Percentiles rank a stretch among this genome's conserved stretches.
These are phyloP conservation scores for Rhytidhysteron rufulum DNA, from an alignment of 2,329 filamentous ascomycete species.

Conservation along the genomic window DNA sequence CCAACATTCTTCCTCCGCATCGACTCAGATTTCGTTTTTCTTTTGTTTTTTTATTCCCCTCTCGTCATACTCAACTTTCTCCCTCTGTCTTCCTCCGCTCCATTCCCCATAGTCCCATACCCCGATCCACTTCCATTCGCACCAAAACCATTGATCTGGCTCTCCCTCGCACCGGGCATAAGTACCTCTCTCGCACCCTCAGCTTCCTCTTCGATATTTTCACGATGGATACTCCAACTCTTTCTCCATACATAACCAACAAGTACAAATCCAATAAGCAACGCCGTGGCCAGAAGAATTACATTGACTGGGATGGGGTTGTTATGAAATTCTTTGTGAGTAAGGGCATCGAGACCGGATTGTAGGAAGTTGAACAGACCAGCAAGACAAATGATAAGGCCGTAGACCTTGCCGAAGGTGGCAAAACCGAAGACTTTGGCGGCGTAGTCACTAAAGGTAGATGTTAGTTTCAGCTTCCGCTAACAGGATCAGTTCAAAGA, in stretches of 20 bases:
- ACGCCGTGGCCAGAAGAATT: constrained; percentile 58
- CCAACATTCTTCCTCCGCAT: no score
- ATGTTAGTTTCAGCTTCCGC: constrained; percentile 4
- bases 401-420: constrained; percentile 93
- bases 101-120: constrained; percentile 19
- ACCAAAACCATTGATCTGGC: constrained; percentile 9
- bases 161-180: constrained; percentile 27
- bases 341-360: constrained; percentile 72
- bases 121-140: constrained; percentile 8
- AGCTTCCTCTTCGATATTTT: constrained; percentile 33
- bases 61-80: no score
- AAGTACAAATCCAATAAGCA: constrained; percentile 61
- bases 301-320: constrained; percentile 77
- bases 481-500: neutral
- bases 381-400: constrained; percentile 79
- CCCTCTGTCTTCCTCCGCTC: constrained; percentile 7
- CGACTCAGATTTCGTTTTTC: no score
- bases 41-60: no score
- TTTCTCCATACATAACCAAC: constrained; percentile 62
- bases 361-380: constrained; percentile 83
- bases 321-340: constrained; percentile 66
- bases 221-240: constrained; percentile 40
- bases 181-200: constrained; percentile 30
- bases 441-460: constrained; percentile 62
- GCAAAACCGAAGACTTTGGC: constrained; percentile 90